Base-by-base conservation (phyloP, 1,139 yeast species). In the Saccharomyces hybrid region DNA sequence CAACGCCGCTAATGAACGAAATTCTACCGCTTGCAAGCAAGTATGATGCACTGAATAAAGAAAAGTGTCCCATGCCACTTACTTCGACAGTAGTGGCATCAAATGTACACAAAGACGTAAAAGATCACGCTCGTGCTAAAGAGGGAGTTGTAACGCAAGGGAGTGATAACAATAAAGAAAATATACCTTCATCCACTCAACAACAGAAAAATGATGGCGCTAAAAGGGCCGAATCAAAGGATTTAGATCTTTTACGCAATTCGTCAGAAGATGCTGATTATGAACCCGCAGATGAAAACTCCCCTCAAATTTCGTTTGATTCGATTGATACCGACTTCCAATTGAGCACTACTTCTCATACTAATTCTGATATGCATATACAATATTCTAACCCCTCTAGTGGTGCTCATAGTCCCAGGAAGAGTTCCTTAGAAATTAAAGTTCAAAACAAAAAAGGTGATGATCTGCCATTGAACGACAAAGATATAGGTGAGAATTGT, bases 1-100 rank as follows among this genome's bases (percentile, higher is more conserved):
- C 65, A 5, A 64, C 69, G 3, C 71, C 67, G 3, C 51, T 66
- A 32, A 56, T 69, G 9, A 67, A 67, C 34, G 69, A 67, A 50
- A 59, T 68, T 3, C 66, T 57, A 53, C 69, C 70, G 3, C 57
- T 57, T 23, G 56, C 57, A 14, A 32, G 47, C 27, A 20, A 52
- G 32, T 23, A 46, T 11, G 46, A 26, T n/a, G 28, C 47, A 38
- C 44, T 38, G 9, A 20, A 38, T 38, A 20, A 38, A 6, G 26
- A 16, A 38, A 38, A 20, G n/a, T 13, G n/a, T 20, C 20, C 26
- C 9, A 2, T 38, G 16, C 26, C 25, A 20, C n/a, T 13, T 5
- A 9, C 25, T 20, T n/a, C 44, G 4, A 20, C 20, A 38, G 11
- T 20, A 38, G 5, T 38, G 9, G 26, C 7, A 5, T 38, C 44